Conservation (phyloP, 106 monocot species). For the Vanilla planifolia region DNA sequence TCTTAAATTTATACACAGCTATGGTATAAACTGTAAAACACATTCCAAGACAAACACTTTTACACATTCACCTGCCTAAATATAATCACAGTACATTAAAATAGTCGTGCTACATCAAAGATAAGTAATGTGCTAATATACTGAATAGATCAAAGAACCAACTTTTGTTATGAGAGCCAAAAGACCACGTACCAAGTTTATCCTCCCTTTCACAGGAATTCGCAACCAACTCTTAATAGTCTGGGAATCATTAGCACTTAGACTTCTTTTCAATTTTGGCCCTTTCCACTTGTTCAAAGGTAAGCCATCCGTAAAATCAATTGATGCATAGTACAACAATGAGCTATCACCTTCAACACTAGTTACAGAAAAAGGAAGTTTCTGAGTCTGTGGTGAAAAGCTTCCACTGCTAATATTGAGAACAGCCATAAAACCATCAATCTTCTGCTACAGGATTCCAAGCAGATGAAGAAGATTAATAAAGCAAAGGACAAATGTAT, state of each 20-base stretch:
- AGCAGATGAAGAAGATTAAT: constrained; percentile 11
- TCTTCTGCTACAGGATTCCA: constrained; percentile 42
- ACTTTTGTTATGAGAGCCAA: constrained; percentile 1
- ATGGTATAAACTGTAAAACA: no score
- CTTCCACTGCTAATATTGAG: constrained; percentile 78
- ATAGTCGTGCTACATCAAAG: background rate
- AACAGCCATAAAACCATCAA: constrained; percentile 93
- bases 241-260: constrained; percentile 61
- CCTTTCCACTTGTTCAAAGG: constrained; percentile 34
- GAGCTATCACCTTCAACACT: constrained; percentile 83
- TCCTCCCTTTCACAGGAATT: constrained; percentile 80
- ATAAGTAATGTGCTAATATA: background rate
- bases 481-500: background rate
- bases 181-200: constrained; percentile 79
- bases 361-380: constrained; percentile 82
- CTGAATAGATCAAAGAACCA: background rate
- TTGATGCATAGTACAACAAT: constrained; percentile 84
- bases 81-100: no score
- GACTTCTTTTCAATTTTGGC: constrained; percentile 58
- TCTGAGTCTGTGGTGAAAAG: constrained; percentile 67
- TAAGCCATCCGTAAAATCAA: constrained; percentile 65
- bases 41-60: no score
- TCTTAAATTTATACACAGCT: no score
- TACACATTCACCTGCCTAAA: no score
- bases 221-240: constrained; percentile 62